Evolutionary conservation across 352 stramenopile species (phyloP).

Genomic region (Globisporangium cylindrosporum): DNA sequence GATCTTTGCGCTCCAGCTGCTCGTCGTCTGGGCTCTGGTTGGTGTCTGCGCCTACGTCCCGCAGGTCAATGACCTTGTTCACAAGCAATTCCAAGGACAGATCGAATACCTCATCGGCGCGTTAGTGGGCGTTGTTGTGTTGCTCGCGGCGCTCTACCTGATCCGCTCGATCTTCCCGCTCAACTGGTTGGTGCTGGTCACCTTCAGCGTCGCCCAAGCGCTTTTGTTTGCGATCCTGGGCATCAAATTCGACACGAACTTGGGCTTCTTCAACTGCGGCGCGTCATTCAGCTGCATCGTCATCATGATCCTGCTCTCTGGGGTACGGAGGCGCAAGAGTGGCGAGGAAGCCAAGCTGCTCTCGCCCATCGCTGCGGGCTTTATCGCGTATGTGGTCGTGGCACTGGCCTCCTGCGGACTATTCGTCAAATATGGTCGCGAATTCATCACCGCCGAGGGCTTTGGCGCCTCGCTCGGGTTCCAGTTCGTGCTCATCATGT

Average conservation of each 20-base stretch:
- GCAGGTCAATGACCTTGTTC: neutral
- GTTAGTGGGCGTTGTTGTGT: neutral
- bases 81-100: neutral
- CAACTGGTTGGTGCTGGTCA: conserved; percentile 21
- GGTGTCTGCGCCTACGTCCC: neutral
- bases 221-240: conserved; percentile 39
- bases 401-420: conserved; percentile 23
- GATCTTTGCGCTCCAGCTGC: conserved; percentile 8
- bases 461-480: conserved; percentile 38
- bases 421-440: conserved; percentile 24
- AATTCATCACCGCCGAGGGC: conserved; percentile 33
- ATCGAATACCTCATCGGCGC: neutral
- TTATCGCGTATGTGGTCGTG: conserved; percentile 28
- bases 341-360: conserved; percentile 23
- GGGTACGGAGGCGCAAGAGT: conserved; percentile 11
- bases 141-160: conserved; percentile 5
- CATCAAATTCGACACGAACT: conserved; percentile 30
- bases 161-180: conserved; percentile 6
- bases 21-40: neutral
- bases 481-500: conserved; percentile 47
- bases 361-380: conserved; percentile 26
- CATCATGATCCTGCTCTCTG: conserved; percentile 37
- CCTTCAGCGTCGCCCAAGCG: conserved; percentile 37
- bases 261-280: conserved; percentile 40
- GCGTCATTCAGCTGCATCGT: conserved; percentile 42